phyloP scores from a whole-genome alignment of 768 basidiomycete species.

The Mycena albidolilacea region DNA sequence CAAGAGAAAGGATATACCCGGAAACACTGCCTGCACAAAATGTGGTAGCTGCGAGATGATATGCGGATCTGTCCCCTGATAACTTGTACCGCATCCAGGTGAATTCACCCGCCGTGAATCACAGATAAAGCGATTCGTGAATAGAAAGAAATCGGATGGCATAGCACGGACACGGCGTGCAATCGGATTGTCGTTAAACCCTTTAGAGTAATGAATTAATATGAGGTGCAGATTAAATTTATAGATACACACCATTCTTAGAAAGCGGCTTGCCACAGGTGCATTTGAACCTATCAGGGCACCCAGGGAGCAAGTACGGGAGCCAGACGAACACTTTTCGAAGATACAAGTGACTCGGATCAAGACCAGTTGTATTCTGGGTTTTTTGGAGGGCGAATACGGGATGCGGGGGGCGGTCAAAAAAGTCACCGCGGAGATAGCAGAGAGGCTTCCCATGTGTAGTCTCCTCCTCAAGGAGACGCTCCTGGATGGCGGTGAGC shows the following conservation, averaged over 20 bases:
- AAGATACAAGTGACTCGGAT: background rate
- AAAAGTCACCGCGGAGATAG: conserved; percentile 18
- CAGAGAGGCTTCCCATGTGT: background rate
- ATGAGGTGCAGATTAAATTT: background rate
- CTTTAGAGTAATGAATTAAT: background rate
- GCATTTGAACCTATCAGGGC: conserved; percentile 28
- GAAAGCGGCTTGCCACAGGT: conserved; percentile 19
- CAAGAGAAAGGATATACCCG: background rate
- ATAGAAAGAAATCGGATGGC: conserved; percentile 21
- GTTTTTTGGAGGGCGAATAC: conserved; percentile 11
- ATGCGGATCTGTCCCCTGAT: conserved; percentile 25
- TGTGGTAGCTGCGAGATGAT: conserved; percentile 33
- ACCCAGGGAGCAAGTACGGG: conserved; percentile 15
- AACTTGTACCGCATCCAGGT: conserved; percentile 25
- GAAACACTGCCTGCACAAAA: conserved; percentile 17
- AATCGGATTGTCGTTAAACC: background rate
- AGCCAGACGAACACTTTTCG: conserved; percentile 13
- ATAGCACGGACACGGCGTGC: conserved; percentile 5
- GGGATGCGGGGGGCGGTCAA: conserved; percentile 10
- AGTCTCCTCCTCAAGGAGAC: background rate
- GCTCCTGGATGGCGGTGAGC: background rate
- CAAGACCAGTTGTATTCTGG: background rate
- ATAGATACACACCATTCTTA: conserved; percentile 18
- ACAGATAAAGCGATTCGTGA: conserved; percentile 35
- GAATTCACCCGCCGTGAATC: background rate